Conservation (phyloP, 129 eudicot species). For the Ambrosia artemisiifolia region DNA sequence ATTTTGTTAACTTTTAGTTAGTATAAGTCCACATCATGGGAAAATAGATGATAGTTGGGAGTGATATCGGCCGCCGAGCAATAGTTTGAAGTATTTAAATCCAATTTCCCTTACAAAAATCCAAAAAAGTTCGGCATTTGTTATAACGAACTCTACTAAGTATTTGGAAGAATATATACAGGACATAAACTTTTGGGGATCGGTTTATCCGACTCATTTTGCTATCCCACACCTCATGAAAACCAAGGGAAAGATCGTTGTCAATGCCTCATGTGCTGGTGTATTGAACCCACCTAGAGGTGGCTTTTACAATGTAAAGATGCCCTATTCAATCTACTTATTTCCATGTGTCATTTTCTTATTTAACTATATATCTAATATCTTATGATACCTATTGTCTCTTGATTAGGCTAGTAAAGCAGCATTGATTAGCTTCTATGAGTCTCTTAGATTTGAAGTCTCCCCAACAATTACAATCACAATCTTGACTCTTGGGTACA, state of each 20-base stretch:
- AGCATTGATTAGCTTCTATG: slow-evolving; percentile 39
- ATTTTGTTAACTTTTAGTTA: no score
- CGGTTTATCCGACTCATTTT: slow-evolving; percentile 41
- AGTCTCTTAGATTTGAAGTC: slow-evolving; percentile 34
- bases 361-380: not conserved
- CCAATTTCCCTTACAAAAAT: no score
- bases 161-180: slow-evolving; percentile 1
- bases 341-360: not conserved
- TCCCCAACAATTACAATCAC: slow-evolving; percentile 27
- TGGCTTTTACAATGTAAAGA: slow-evolving; percentile 30
- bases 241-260: slow-evolving; percentile 37
- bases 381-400: not conserved
- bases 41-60: no score
- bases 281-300: slow-evolving; percentile 21
- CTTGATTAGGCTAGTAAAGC: slow-evolving; percentile 41
- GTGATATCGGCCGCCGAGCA: no score
- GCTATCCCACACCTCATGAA: slow-evolving; percentile 42
- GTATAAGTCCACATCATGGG: no score
- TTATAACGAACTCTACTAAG: not conserved
- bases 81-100: no score
- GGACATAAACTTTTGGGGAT: slow-evolving; percentile 50
- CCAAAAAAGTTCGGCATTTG: no score
- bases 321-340: not conserved
- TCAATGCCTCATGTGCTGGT: slow-evolving; percentile 32
- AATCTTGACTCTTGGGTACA: slow-evolving; percentile 29